Evolutionary conservation across 352 stramenopile genomes (phyloP), one percentile per base, ranked within the genome.

Genomic region (Pythium dissotocum): DNA sequence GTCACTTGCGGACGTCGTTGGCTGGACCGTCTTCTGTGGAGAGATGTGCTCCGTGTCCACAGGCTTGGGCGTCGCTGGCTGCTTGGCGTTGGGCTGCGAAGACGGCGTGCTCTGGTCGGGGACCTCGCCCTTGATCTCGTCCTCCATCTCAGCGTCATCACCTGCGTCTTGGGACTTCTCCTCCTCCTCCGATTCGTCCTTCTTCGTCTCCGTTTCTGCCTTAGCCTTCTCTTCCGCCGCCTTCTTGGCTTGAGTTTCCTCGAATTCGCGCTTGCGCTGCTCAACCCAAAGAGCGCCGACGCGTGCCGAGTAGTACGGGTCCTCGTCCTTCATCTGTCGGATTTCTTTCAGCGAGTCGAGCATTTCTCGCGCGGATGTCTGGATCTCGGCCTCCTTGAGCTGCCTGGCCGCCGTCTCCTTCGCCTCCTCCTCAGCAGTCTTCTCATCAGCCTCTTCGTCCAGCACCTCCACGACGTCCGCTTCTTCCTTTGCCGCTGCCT

Each of bases 301-400:
- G 2, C 44, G 57, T 5, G 38, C 9, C 6, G 61, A 72, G 46
- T 56, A 44, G 38, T 70, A 61, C 16, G 70, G 70, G 36, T 76
- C 70, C n/a, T 76, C 70, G n/a, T 44, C 18, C 64, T 72, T 72
- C 70, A 76, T 76, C 26, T 49, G 8, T n/a, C 52, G 55, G 6
- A 58, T 8, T 35, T 76, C 69, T 1, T 60, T 16, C 21, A 72
- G 16, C 38, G 49, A 14, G 12, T 40, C 51, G 14, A 69, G n/a
- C 63, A 69, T 49, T 1, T 70, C 58, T 2, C 14, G 51, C 1
- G 68, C 67, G 14, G 44, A 57, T 14, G 56, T 24, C 28, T 58
- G 24, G 24, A 57, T 62, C 14, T 66, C 58, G 10, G 56, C 16
- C 7, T 48, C 33, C 26, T 38, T 2, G 8, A 6, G 10, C 24